Evolutionary conservation across 2,329 filamentous ascomycete species (phyloP).

Genomic region (Myriosclerotinia scirpicola): DNA sequence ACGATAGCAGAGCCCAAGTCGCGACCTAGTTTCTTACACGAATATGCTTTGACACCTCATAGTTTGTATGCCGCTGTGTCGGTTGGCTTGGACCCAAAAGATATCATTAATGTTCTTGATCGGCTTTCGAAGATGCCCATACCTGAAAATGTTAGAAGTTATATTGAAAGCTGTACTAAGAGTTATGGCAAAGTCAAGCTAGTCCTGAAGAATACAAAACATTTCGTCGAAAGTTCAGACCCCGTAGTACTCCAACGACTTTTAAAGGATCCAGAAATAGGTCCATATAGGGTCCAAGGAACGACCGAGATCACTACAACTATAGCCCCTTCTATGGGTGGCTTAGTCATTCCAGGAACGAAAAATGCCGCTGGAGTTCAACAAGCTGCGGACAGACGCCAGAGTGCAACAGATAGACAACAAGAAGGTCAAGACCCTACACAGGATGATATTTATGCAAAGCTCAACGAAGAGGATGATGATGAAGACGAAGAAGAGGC

Average conservation of each 20-base stretch:
- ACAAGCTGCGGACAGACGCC: slow-evolving; percentile 58
- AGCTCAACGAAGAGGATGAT: slow-evolving; percentile 76
- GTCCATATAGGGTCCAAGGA: slow-evolving; percentile 71
- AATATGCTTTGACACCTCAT: slow-evolving; percentile 88
- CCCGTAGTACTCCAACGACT: slow-evolving; percentile 81
- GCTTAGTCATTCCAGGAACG: slow-evolving; percentile 89
- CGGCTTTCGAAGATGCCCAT: slow-evolving; percentile 85
- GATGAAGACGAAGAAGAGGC: slow-evolving; percentile 80
- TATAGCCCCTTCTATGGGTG: slow-evolving; percentile 81
- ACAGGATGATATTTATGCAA: slow-evolving; percentile 68
- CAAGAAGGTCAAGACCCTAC: slow-evolving; percentile 54
- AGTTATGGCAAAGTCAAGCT: slow-evolving; percentile 96
- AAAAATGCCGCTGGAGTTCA: slow-evolving; percentile 87
- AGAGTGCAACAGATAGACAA: slow-evolving; percentile 43
- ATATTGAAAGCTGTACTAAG: slow-evolving; percentile 74
- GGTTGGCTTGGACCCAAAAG: slow-evolving; percentile 82
- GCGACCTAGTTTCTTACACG: slow-evolving; percentile 85
- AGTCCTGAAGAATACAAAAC: slow-evolving; percentile 90
- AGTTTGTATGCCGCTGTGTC: slow-evolving; percentile 95
- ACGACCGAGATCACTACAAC: slow-evolving; percentile 72
- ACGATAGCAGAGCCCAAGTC: slow-evolving; percentile 94
- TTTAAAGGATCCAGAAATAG: slow-evolving; percentile 81
- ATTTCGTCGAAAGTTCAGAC: slow-evolving; percentile 91
- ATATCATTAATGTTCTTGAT: slow-evolving; percentile 88
- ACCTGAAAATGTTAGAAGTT: slow-evolving; percentile 75